A percentile compares a stretch with the other conserved stretches of the same genome.
Evolutionary conservation across 257 asterid genomes (phyloP).

Genomic region (Solanum sitiens): DNA sequence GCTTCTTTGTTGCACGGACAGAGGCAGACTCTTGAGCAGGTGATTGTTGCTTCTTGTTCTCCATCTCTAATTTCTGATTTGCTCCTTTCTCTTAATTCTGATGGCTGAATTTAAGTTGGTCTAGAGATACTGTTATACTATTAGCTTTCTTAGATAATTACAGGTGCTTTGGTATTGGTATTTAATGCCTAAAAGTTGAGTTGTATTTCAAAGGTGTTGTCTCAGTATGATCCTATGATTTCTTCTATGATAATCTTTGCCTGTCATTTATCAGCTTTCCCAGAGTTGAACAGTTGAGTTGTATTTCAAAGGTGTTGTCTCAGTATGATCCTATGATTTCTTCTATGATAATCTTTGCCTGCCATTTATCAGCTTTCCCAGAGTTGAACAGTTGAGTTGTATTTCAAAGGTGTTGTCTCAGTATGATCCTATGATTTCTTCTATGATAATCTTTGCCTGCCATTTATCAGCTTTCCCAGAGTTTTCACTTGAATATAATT

Average conservation of each 20-base stretch:
- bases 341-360: too few species aligned
- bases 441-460: not conserved
- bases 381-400: not conserved
- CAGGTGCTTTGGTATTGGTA: not conserved
- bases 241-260: too few species aligned
- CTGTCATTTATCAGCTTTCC: too few species aligned
- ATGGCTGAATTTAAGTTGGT: not conserved
- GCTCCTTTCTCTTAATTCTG: not conserved
- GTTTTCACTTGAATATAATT: not conserved
- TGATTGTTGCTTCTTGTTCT: conserved; percentile 13
- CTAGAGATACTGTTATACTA: not conserved
- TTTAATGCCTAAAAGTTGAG: not conserved
- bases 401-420: not conserved
- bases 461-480: not conserved
- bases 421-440: not conserved
- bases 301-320: too few species aligned
- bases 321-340: too few species aligned
- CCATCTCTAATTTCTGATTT: not conserved
- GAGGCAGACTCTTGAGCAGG: conserved; percentile 84
- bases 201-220: not conserved
- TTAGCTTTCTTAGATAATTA: not conserved
- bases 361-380: too few species aligned
- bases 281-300: too few species aligned
- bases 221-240: too few species aligned
- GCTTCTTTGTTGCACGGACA: conserved; percentile 90